Evolutionary conservation across 176 grass and related monocot genomes (phyloP).

Genomic region (Musa troglodytarum): DNA sequence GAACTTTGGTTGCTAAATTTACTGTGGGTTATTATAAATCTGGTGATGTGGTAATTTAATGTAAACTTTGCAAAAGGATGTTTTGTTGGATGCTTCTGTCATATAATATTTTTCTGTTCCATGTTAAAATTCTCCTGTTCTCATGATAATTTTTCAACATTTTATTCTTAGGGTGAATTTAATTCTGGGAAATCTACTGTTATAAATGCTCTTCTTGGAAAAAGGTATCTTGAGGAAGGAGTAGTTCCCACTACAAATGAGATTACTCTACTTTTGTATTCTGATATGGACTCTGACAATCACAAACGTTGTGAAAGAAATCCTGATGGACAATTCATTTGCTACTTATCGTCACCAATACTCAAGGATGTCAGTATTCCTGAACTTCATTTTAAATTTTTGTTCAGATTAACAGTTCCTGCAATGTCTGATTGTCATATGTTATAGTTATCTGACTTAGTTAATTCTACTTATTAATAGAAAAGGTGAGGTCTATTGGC

Average conservation of each 20-base stretch:
- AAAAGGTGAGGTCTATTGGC: not conserved
- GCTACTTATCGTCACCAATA: slow-evolving; percentile 82
- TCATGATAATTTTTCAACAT: not conserved
- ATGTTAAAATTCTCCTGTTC: not conserved
- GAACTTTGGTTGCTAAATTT: not conserved
- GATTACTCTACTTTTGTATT: slow-evolving; percentile 78
- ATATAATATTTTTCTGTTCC: not conserved
- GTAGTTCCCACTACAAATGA: slow-evolving; percentile 92
- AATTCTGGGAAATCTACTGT: slow-evolving; percentile 96
- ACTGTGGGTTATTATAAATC: not conserved
- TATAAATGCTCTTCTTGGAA: slow-evolving; percentile 95
- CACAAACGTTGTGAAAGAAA: slow-evolving; percentile 69
- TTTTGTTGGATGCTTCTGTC: not conserved
- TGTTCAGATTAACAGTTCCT: not conserved
- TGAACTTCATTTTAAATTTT: not conserved
- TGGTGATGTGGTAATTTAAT: not conserved
- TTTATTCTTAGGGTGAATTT: slow-evolving; percentile 76
- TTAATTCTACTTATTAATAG: not conserved
- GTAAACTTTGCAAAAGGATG: not conserved
- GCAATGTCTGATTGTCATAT: not conserved
- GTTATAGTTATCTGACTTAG: not conserved
- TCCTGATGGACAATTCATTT: slow-evolving; percentile 83
- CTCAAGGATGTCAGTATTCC: slow-evolving; percentile 71
- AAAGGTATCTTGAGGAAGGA: slow-evolving; percentile 78
- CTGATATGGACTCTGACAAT: slow-evolving; percentile 62